Evolutionary conservation across 768 basidiomycete species (phyloP), one percentile per base, ranked within the genome.

Genomic region (Mrakia hoshinonis): DNA sequence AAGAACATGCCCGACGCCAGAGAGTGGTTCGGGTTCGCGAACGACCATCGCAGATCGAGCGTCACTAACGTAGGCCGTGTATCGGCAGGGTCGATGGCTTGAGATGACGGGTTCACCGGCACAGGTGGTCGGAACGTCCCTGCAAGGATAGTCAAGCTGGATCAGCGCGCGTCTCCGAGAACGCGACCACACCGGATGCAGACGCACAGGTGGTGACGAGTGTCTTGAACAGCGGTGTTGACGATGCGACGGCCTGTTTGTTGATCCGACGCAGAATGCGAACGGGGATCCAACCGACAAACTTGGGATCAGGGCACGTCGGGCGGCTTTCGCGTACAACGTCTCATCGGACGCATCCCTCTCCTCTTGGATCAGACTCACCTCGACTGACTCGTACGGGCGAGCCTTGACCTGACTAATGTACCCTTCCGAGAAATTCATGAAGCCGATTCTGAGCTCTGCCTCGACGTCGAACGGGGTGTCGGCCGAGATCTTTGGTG

Each of bases 361-460:
- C 54, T 31, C 22, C 4, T 24, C 26, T 13, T 3, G 36, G 39
- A 29, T 29, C 43, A 1, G 39, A 82, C 85, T 73, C 75, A 91
- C 95, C 82, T 89, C 82, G 29, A 99, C 94, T 12, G 84, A 87
- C 76, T 89, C 84, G 74, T 84, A 84, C 13, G 92, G 93, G 55
- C 81, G 82, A 76, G 91, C 91, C 20, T 86, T 88, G 68, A 99
- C 94, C 49, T 82, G 82, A 78, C 91, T 93, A 63, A 89, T 82
- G 79, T 96, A 99, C 79, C 85, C 88, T 80, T 98, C 95, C 74
- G 85, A 83, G 77, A 96, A 89, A 22, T 86, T 84, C 74, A 93
- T 85, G 79, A 97, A 98, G 10, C 91, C 91, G 43, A 95, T 89
- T 3, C 86, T 86, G 75, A 98, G 81, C 78, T 97, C 92, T 9